Evolutionary conservation across 495 filamentous ascomycete species (phyloP), one percentile per base, ranked within the genome.

Genomic region (Penicillium cosmopolitanum): DNA sequence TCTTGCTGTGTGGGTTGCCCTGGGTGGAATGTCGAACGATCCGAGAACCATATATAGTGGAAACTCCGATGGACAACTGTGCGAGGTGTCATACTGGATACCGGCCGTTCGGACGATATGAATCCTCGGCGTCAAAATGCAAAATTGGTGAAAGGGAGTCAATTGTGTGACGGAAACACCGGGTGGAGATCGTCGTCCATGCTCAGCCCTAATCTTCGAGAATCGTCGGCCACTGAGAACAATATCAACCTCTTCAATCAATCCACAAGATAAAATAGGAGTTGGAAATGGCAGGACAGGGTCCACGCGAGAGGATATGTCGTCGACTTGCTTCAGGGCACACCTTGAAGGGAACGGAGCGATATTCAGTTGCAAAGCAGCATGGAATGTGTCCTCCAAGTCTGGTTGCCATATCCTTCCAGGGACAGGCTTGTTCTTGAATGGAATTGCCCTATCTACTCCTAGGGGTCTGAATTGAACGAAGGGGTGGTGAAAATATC

Each of bases 401-500:
- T 44, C 40, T 53, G 21, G 51, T 40, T 58, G 31, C 28, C 40
- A 12, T 38, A 12, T 23, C 43, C 8, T 34, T 15, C 25, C 40
- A 50, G 64, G 40, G 38, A 18, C 50, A 23, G 38, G 33, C 53
- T 35, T 61, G 48, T 55, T 61, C 50, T 66, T 61, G 55, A 56
- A 56, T 53, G n/a, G 58, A 38, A 56, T 35, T 51, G 50, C 53
- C 48, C 35, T 55, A 16, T 57, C 48, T 60, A 52, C 33, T 54
- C 21, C 18, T 35, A 16, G 43, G 47, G 12, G 33, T 21, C 43
- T 12, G 35, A 38, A 12, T 64, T 52, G 28, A 62, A 56, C 53
- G 40, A 66, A 59, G 68, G 68, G 63, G 54, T 16, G 12, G 33
- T 54, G 63, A 62, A 63, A 55, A 58, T 63, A 56, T 58, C 57